phyloP scores from a whole-genome alignment of 805 yeast genomes.

The Monosporozyma servazzii region DNA sequence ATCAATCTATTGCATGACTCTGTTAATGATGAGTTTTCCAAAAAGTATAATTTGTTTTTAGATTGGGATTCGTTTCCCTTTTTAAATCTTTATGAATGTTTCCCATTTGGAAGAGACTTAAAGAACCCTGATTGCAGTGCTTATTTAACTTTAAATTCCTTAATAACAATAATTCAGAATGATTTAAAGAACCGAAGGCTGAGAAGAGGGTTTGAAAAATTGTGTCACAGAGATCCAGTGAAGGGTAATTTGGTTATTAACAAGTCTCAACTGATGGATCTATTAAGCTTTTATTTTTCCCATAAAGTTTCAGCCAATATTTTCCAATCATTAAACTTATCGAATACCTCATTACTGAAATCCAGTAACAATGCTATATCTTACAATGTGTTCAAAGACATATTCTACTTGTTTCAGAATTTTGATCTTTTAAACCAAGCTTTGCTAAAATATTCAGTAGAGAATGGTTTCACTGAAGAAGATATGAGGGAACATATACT shows the following conservation, averaged over 20 bases:
- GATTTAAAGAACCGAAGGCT: slow-evolving; percentile 33
- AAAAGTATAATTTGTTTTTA: slow-evolving; percentile 20
- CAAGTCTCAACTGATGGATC: slow-evolving; percentile 29
- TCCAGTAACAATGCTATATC: slow-evolving; percentile 28
- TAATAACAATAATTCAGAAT: slow-evolving; percentile 34
- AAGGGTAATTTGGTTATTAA: slow-evolving; percentile 26
- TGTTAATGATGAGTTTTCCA: slow-evolving; percentile 25
- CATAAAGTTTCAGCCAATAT: slow-evolving; percentile 32
- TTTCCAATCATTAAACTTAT: slow-evolving; percentile 28
- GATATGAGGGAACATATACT: slow-evolving; percentile 27
- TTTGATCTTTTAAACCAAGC: slow-evolving; percentile 35
- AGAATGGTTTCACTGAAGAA: slow-evolving; percentile 22
- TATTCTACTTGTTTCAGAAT: slow-evolving; percentile 32
- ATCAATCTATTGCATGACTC: slow-evolving; percentile 27
- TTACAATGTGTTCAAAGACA: slow-evolving; percentile 32
- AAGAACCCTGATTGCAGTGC: slow-evolving; percentile 9
- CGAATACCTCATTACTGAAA: slow-evolving; percentile 22
- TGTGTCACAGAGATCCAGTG: slow-evolving; percentile 24
- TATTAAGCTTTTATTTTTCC: slow-evolving; percentile 30
- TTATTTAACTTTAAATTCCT: slow-evolving; percentile 31
- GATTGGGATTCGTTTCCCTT: slow-evolving; percentile 30
- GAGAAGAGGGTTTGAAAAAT: slow-evolving; percentile 25
- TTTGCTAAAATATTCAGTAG: slow-evolving; percentile 27
- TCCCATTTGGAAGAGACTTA: slow-evolving; percentile 9
- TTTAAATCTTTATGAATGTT: slow-evolving; percentile 22